These are phyloP conservation scores for Theobroma cacao DNA, from an alignment of 345 rosid species.

Conservation along the genomic window DNA sequence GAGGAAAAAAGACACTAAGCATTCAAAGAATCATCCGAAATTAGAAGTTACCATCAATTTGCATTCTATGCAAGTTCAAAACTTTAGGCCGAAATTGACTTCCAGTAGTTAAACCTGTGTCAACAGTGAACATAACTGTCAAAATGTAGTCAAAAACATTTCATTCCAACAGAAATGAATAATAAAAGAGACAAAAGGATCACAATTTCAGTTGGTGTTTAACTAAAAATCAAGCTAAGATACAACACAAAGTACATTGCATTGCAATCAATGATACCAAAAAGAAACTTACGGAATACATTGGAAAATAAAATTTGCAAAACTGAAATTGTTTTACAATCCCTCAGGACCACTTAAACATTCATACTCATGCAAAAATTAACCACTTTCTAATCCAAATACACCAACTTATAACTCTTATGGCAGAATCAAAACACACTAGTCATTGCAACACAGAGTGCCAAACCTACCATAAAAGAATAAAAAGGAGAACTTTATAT, in stretches of 20 bases:
- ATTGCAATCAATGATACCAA: background rate
- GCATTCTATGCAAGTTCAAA: background rate
- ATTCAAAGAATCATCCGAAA: background rate
- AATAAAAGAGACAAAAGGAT: background rate
- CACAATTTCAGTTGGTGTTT: background rate
- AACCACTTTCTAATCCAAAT: background rate
- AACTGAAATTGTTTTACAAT: background rate
- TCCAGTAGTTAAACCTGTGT: background rate
- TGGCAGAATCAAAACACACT: background rate
- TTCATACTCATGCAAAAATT: background rate
- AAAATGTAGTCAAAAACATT: background rate
- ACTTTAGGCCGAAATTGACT: conserved; percentile 1
- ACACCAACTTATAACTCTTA: background rate
- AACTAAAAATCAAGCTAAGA: background rate
- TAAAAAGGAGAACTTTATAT: background rate
- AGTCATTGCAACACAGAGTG: background rate
- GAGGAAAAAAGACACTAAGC: background rate
- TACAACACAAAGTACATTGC: background rate
- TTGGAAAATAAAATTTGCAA: background rate
- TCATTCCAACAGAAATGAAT: background rate
- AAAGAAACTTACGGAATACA: background rate
- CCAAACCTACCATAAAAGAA: background rate
- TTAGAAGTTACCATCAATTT: background rate
- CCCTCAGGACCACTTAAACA: background rate
- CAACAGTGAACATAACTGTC: background rate